Conservation (phyloP, 805 yeast species). For the Kazachstania africana region DNA sequence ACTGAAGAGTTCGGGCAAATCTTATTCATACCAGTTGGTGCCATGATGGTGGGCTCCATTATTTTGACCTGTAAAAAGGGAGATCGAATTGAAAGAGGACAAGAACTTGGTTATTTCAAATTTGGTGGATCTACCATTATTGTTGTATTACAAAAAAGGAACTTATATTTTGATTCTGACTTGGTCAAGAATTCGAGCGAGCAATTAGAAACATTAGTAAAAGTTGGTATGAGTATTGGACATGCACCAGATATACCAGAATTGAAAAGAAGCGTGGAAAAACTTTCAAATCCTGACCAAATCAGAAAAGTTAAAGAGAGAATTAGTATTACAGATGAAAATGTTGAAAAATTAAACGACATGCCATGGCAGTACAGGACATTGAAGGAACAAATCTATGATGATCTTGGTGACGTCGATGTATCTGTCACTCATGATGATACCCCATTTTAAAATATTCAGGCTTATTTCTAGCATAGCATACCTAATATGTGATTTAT, state of each 20-base stretch:
- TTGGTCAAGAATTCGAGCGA: slow-evolving; percentile 52
- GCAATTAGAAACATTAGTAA: slow-evolving; percentile 68
- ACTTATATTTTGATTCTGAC: slow-evolving; percentile 61
- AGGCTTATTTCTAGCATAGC: no score
- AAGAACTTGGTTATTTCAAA: slow-evolving; percentile 87
- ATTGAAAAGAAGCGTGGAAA: slow-evolving; percentile 34
- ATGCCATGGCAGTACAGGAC: slow-evolving; percentile 22
- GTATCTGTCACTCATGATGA: no score
- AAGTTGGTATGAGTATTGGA: slow-evolving; percentile 89
- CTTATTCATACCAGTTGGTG: slow-evolving; percentile 77
- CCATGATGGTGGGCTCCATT: slow-evolving; percentile 97
- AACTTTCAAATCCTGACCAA: slow-evolving; percentile 15
- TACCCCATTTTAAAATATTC: no score
- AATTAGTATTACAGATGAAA: slow-evolving; percentile 18
- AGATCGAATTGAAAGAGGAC: slow-evolving; percentile 49
- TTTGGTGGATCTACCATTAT: slow-evolving; percentile 92
- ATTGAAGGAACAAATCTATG: slow-evolving; percentile 8
- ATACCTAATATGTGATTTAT: no score
- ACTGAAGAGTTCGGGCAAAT: slow-evolving; percentile 71
- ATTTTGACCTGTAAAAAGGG: slow-evolving; percentile 57
- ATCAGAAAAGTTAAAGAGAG: slow-evolving; percentile 20
- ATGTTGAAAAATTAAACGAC: slow-evolving; percentile 9
- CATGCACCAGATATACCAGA: slow-evolving; percentile 46
- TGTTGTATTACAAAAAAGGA: slow-evolving; percentile 42
- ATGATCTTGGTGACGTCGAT: slow-evolving; percentile 5